Evolutionary conservation across 495 filamentous ascomycete species (phyloP).

Genomic region (Trichodelitschia bisporula): DNA sequence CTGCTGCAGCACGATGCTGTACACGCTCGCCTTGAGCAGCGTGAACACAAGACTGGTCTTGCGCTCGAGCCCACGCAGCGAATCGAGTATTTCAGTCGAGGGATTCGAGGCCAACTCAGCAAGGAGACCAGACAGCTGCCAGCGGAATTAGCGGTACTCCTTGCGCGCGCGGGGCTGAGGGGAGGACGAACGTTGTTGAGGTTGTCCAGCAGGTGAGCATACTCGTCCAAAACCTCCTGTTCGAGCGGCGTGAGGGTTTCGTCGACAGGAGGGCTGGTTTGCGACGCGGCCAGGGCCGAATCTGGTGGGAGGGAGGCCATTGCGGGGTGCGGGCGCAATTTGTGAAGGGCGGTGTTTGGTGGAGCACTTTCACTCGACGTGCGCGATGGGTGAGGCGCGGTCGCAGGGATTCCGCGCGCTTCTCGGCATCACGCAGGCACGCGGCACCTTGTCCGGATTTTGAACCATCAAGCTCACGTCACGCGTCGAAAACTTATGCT

Average conservation of each 20-base stretch:
- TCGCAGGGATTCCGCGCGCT: too few relatives aligned
- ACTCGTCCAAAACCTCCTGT: conserved; percentile 88
- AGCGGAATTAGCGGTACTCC: not conserved
- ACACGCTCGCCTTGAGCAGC: conserved; percentile 88
- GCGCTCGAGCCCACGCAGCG: conserved; percentile 66
- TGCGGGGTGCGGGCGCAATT: too few relatives aligned
- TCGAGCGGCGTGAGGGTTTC: conserved; percentile 51
- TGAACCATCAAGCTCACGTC: too few relatives aligned
- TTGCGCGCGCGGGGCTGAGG: not conserved
- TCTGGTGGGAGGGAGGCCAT: too few relatives aligned
- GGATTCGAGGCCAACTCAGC: conserved; percentile 36
- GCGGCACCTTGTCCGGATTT: too few relatives aligned
- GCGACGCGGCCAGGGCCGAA: too few relatives aligned
- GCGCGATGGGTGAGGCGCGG: too few relatives aligned
- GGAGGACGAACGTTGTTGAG: conserved; percentile 49
- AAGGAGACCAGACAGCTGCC: conserved; percentile 34
- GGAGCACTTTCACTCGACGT: too few relatives aligned
- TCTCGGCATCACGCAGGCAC: too few relatives aligned
- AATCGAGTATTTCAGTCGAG: conserved; percentile 51
- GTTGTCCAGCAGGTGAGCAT: conserved; percentile 63
- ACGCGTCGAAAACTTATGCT: too few relatives aligned
- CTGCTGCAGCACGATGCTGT: conserved; percentile 93
- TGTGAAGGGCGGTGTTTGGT: too few relatives aligned
- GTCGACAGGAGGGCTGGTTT: too few relatives aligned
- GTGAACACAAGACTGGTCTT: conserved; percentile 91